Conservation (phyloP, 2,329 filamentous ascomycete genomes). For the Paraconiothyrium sp. region DNA sequence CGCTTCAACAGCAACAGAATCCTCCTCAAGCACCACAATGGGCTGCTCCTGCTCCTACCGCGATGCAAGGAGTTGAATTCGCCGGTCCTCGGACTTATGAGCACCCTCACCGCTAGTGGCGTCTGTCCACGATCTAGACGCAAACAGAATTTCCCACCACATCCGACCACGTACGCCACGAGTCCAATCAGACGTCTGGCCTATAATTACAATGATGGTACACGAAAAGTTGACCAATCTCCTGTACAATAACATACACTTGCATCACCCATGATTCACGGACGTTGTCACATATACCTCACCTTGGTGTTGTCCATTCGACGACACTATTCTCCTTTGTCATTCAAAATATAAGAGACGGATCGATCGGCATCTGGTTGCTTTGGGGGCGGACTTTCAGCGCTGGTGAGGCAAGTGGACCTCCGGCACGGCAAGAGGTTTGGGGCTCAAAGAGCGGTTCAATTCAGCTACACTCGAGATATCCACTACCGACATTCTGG, state of each 20-base stretch:
- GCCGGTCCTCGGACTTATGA: conserved; percentile 47
- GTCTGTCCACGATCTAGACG: background rate
- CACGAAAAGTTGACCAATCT: background rate
- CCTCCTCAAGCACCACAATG: conserved; percentile 48
- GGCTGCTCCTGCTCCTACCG: conserved; percentile 42
- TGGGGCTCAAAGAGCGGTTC: background rate
- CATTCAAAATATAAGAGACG: conserved; percentile 17
- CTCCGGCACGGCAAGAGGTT: background rate
- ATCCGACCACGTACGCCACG: conserved; percentile 2
- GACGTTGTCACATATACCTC: conserved; percentile 25
- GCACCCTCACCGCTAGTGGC: conserved; percentile 42
- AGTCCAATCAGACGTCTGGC: background rate
- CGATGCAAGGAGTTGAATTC: conserved; percentile 63
- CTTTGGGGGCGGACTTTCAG: background rate
- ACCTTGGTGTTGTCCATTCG: conserved; percentile 11
- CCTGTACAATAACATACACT: conserved; percentile 32
- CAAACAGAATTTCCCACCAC: background rate
- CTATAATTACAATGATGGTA: background rate
- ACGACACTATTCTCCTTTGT: conserved; percentile 20
- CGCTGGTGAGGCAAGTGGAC: conserved; percentile 7
- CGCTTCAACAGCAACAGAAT: conserved; percentile 43
- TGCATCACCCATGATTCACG: conserved; percentile 20
- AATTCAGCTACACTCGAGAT: conserved; percentile 4
- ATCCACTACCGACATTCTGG: conserved; percentile 1
- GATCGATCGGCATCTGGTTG: conserved; percentile 8